phyloP scores from a whole-genome alignment of 2,329 filamentous ascomycete species.

The Neonectria punicea region DNA sequence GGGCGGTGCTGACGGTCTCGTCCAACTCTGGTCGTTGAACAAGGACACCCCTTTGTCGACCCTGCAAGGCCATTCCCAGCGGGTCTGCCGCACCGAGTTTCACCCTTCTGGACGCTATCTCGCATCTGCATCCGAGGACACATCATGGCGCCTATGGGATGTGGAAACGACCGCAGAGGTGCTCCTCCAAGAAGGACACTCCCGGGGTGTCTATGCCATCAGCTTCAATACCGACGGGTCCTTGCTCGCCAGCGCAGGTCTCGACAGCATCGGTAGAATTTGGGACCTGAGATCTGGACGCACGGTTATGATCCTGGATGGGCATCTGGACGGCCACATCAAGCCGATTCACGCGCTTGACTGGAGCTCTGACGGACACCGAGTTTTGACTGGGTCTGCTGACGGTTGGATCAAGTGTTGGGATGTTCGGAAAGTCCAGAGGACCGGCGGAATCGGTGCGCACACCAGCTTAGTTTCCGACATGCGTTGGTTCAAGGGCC shows the following conservation, averaged over 20 bases:
- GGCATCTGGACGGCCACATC: conserved; percentile 82
- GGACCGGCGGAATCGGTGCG: conserved; percentile 86
- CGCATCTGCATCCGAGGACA: conserved; percentile 94
- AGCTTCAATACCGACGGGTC: conserved; percentile 93
- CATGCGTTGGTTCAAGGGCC: conserved; percentile 91
- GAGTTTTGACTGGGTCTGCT: conserved; percentile 90
- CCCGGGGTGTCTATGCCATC: conserved; percentile 89
- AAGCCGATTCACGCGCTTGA: conserved; percentile 93
- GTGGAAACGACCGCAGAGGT: conserved; percentile 86
- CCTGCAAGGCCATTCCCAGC: conserved; percentile 82
- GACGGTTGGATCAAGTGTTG: conserved; percentile 98
- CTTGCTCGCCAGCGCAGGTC: conserved; percentile 87
- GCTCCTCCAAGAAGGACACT: conserved; percentile 92
- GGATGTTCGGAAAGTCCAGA: conserved; percentile 91
- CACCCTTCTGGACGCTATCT: conserved; percentile 91
- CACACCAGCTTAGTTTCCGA: conserved; percentile 94
- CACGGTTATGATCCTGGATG: conserved; percentile 95
- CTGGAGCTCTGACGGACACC: conserved; percentile 90
- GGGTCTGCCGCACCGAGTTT: conserved; percentile 93
- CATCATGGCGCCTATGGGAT: conserved; percentile 97
- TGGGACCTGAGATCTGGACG: conserved; percentile 95
- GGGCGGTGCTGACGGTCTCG: conserved; percentile 85
- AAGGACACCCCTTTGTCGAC: conserved; percentile 87
- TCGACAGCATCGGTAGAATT: conserved; percentile 93
- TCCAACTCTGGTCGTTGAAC: conserved; percentile 90